These are phyloP conservation scores for Dothidotthia symphoricarpi DNA, from an alignment of 2,329 filamentous ascomycete species.

Conservation along the genomic window DNA sequence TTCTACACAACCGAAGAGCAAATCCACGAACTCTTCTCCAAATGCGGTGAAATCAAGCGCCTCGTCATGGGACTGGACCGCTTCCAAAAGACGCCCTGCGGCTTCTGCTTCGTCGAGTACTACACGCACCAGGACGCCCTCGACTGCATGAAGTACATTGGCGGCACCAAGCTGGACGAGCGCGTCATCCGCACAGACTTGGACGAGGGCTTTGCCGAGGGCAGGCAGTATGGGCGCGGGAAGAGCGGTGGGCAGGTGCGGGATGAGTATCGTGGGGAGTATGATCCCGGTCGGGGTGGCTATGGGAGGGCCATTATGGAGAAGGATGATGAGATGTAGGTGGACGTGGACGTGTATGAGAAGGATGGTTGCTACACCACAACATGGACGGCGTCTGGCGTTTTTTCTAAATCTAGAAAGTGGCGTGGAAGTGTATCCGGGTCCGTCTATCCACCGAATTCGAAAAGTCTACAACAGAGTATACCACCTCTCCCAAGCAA, in stretches of 20 bases:
- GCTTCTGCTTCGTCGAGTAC: slow-evolving; percentile 99
- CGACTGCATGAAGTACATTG: slow-evolving; percentile 98
- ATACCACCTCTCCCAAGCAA: slow-evolving; percentile 4
- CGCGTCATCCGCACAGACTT: slow-evolving; percentile 92
- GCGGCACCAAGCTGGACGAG: slow-evolving; percentile 96
- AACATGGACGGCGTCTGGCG: slow-evolving; percentile 21
- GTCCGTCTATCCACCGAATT: too few relatives aligned
- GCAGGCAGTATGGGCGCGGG: slow-evolving; percentile 90
- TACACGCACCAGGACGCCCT: slow-evolving; percentile 96
- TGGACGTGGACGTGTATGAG: background rate
- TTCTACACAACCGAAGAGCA: slow-evolving; percentile 99
- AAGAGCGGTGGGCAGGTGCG: slow-evolving; percentile 96
- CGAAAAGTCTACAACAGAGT: background rate
- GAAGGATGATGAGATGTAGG: slow-evolving; percentile 32
- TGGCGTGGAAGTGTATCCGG: too few relatives aligned
- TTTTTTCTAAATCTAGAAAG: slow-evolving; percentile 3
- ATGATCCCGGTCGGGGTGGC: slow-evolving; percentile 89
- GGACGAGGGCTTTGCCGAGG: slow-evolving; percentile 94
- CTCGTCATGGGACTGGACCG: slow-evolving; percentile 97
- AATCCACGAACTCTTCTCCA: slow-evolving; percentile 93
- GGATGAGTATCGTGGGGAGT: slow-evolving; percentile 97
- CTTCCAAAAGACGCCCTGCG: slow-evolving; percentile 95
- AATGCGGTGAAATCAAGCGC: slow-evolving; percentile 95
- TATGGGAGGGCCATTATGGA: slow-evolving; percentile 65
- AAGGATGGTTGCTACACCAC: slow-evolving; percentile 5